Conservation (phyloP, 2,329 filamentous ascomycete species). For the Trichoderma citrinoviride region DNA sequence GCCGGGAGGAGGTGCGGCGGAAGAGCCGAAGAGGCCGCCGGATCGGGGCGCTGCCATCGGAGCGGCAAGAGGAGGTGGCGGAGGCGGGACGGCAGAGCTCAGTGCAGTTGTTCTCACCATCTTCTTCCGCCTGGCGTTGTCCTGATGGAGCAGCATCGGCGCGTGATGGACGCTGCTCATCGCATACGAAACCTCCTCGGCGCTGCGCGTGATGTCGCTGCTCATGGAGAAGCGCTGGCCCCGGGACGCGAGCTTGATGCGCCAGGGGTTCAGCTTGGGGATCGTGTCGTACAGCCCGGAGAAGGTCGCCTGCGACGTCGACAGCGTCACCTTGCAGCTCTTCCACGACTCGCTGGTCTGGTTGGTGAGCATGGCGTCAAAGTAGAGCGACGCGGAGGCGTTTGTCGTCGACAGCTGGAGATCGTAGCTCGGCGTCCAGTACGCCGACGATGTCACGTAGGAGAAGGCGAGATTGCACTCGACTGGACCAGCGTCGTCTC, state of each 20-base stretch:
- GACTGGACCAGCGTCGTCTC: conserved; percentile 19
- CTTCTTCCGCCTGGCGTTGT: neutral
- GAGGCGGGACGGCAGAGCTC: neutral
- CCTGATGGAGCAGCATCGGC: neutral
- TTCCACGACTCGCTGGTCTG: conserved; percentile 62
- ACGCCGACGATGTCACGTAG: conserved; percentile 57
- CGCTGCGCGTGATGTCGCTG: conserved; percentile 38
- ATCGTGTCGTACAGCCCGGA: conserved; percentile 54
- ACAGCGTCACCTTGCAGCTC: conserved; percentile 58
- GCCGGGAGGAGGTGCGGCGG: neutral
- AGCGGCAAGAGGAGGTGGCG: neutral
- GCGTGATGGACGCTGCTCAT: neutral
- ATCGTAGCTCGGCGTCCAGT: conserved; percentile 62
- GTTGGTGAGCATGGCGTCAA: conserved; percentile 62
- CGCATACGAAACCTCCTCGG: conserved; percentile 34
- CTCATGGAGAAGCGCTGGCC: conserved; percentile 14
- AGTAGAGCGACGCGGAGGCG: conserved; percentile 53
- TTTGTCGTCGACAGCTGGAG: conserved; percentile 57
- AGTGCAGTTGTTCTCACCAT: no score
- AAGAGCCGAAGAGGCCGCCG: neutral
- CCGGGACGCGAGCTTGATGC: conserved; percentile 46
- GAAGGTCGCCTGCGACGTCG: conserved; percentile 61
- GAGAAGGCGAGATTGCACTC: conserved; percentile 52
- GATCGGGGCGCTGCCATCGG: neutral
- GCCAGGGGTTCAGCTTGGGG: conserved; percentile 56